These are phyloP conservation scores for Mycena kentingensis DNA, from an alignment of 768 basidiomycete species.

Conservation along the genomic window DNA sequence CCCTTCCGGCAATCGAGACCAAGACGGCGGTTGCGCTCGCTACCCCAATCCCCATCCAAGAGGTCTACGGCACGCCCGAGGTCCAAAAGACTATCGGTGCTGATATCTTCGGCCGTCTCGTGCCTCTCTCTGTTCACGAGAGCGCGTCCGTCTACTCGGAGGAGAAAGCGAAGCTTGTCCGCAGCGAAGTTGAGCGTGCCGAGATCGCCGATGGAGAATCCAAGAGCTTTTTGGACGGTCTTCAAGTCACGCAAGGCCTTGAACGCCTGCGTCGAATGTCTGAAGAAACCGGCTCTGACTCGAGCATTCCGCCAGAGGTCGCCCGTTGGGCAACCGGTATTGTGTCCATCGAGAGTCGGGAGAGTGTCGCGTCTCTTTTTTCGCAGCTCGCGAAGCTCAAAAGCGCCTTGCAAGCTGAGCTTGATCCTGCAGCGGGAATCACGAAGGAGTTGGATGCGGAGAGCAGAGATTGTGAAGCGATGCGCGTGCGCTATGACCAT, in stretches of 20 bases:
- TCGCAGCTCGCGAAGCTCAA: conserved; percentile 61
- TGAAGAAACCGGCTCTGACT: conserved; percentile 63
- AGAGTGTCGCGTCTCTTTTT: conserved; percentile 67
- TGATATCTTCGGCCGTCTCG: conserved; percentile 83
- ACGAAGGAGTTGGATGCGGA: conserved; percentile 77
- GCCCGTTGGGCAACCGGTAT: conserved; percentile 78
- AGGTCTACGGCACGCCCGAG: conserved; percentile 86
- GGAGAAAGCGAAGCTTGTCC: conserved; percentile 94
- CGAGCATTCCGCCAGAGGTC: conserved; percentile 72
- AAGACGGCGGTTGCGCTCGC: conserved; percentile 68
- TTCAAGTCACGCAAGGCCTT: conserved; percentile 75
- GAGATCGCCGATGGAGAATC: conserved; percentile 83
- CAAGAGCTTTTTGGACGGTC: conserved; percentile 74
- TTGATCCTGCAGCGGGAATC: conserved; percentile 49
- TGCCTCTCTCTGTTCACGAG: conserved; percentile 94
- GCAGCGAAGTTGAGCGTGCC: conserved; percentile 84
- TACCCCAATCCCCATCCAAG: conserved; percentile 88
- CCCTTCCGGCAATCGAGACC: conserved; percentile 73
- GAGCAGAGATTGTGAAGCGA: conserved; percentile 82
- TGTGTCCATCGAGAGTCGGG: conserved; percentile 62
- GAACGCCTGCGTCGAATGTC: conserved; percentile 70
- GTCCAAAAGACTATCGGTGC: conserved; percentile 94
- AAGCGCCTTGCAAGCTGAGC: conserved; percentile 53
- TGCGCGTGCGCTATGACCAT: conserved; percentile 86
- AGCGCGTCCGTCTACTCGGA: conserved; percentile 96